Conservation (phyloP, 768 basidiomycete genomes). For the Pleurotus pulmonarius region DNA sequence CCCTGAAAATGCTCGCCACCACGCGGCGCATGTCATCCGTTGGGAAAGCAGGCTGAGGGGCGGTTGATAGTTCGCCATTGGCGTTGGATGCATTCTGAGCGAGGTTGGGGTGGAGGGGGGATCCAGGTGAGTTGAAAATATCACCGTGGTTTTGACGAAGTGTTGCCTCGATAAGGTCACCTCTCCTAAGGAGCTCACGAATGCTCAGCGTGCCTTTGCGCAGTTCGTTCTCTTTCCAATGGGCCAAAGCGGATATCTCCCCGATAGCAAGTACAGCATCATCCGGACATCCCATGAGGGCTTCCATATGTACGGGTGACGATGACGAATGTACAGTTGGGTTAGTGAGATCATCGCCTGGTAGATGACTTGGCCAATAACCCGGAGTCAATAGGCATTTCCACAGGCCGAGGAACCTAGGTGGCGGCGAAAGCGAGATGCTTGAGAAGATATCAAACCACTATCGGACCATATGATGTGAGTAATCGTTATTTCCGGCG, state of each 20-base stretch:
- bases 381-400: slow-evolving; percentile 53
- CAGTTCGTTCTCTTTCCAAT: slow-evolving; percentile 69
- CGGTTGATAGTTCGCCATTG: slow-evolving; percentile 15
- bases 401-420: slow-evolving; percentile 65
- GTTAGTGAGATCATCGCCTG: slow-evolving; percentile 22
- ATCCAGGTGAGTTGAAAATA: slow-evolving; percentile 22
- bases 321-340: slow-evolving; percentile 26
- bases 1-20: slow-evolving; percentile 58
- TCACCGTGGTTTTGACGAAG: slow-evolving; percentile 43
- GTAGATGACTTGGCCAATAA: slow-evolving; percentile 36
- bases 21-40: slow-evolving; percentile 44
- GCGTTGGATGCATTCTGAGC: slow-evolving; percentile 23
- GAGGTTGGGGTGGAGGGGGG: slow-evolving; percentile 39
- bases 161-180: slow-evolving; percentile 65
- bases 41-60: slow-evolving; percentile 23
- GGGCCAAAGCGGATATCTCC: slow-evolving; percentile 66
- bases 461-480: slow-evolving; percentile 31
- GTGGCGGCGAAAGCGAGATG: slow-evolving; percentile 54
- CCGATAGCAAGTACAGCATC: slow-evolving; percentile 74
- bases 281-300: slow-evolving; percentile 74
- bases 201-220: slow-evolving; percentile 66
- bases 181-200: slow-evolving; percentile 72
- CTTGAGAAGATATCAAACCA: slow-evolving; percentile 79
- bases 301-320: slow-evolving; percentile 54
- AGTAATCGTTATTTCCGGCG: slow-evolving; percentile 13